Base-by-base conservation (phyloP, 139 green algal species). In the Trebouxia sp. region DNA sequence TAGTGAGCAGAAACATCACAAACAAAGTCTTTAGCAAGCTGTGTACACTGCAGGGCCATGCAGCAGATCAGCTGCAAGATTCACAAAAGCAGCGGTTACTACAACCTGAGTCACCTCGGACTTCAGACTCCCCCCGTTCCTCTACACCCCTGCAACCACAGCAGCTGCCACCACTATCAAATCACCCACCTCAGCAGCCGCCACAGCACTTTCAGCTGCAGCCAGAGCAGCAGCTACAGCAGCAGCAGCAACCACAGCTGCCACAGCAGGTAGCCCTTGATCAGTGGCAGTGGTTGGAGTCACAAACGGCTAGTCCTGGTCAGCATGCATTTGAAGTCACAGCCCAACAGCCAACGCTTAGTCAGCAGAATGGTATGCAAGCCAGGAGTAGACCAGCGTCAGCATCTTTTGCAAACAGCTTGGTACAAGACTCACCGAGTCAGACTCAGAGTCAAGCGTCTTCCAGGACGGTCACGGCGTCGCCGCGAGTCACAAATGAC, bases 181-280 rank as follows among this genome's bases (percentile, higher is more conserved):
- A 26, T 72, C 26, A 45, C 12, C 43, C 62, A 35, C 35, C 35
- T 28, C 12, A 35, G 32, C 62, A 72, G 37, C 32, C 26, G n/a
- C n/a, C n/a, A n/a, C n/a, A n/a, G n/a, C n/a, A n/a, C n/a, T n/a
- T n/a, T n/a, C n/a, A n/a, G n/a, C n/a, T n/a, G n/a, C n/a, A n/a
- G n/a, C n/a, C n/a, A n/a, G n/a, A n/a, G n/a, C 55, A 65, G 55
- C 55, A 37, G 55, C 55, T 15, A 30, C 55, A 65, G 0, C 55
- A 65, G 55, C n/a, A n/a, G n/a, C n/a, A n/a, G n/a, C n/a, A 72
- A 43, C 32, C 26, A 32, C 55, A 65, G 55, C 55, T 65, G 55
- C 55, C 24, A 30, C 55, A 65, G 0, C 55, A 65, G 55, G 4
- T 32, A 9, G 30, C 6, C 30, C 41, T 8, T 20, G 35, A 42